A percentile compares a stretch with the other conserved stretches of the same genome.
phyloP scores from a whole-genome alignment of 805 yeast genomes.

The Kodamaea restingae region DNA sequence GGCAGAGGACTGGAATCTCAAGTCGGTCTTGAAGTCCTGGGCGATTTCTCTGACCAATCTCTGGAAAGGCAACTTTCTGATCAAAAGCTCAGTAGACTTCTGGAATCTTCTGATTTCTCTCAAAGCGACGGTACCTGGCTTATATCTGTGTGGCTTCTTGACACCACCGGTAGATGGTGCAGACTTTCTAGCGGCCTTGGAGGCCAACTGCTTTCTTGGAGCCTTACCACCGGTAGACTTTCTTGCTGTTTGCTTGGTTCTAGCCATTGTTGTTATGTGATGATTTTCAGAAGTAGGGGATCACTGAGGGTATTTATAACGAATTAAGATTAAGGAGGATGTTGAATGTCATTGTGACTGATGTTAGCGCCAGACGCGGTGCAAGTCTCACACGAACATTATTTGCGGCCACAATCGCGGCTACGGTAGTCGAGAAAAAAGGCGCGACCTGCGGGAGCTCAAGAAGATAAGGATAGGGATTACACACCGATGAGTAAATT shows the following conservation, averaged over 20 bases:
- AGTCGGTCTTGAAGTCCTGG: constrained; percentile 87
- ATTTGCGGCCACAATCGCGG: background rate
- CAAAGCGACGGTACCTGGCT: constrained; percentile 95
- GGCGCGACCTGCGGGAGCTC: too few species aligned
- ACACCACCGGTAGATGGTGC: constrained; percentile 93
- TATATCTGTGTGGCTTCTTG: constrained; percentile 92
- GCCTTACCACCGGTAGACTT: constrained; percentile 95
- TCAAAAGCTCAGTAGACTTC: constrained; percentile 89
- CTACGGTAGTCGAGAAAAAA: too few species aligned
- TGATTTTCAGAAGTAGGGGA: background rate
- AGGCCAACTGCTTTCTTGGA: constrained; percentile 90
- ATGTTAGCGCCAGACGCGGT: background rate
- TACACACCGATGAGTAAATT: background rate
- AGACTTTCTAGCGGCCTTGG: constrained; percentile 90
- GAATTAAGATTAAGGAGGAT: background rate
- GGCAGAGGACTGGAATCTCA: constrained; percentile 78
- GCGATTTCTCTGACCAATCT: constrained; percentile 95
- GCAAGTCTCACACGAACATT: background rate
- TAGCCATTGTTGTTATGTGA: constrained; percentile 53
- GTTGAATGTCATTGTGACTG: too few species aligned
- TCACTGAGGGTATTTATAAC: background rate
- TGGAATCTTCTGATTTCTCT: constrained; percentile 98
- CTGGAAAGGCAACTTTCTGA: constrained; percentile 96
- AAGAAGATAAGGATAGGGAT: background rate
- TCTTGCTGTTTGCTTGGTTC: constrained; percentile 94